phyloP scores from a whole-genome alignment of 768 basidiomycete genomes.

The Crepidotus variabilis region DNA sequence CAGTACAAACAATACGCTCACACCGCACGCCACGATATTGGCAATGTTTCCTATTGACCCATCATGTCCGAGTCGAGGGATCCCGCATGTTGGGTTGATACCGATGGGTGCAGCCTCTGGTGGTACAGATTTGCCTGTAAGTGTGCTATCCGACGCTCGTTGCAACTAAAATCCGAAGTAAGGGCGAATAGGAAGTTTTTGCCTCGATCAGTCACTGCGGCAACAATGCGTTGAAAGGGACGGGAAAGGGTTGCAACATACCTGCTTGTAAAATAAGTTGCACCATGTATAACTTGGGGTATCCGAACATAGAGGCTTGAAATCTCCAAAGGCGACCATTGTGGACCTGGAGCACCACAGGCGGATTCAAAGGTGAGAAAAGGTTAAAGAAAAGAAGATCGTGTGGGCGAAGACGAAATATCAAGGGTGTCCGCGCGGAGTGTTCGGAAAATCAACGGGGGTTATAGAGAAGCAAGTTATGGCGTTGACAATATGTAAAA shows the following conservation, averaged over 20 bases:
- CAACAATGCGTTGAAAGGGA: neutral
- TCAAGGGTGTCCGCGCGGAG: neutral
- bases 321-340: constrained; percentile 69
- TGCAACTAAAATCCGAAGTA: constrained; percentile 28
- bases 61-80: constrained; percentile 53
- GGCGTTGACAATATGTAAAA: neutral
- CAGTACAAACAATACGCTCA: constrained; percentile 61
- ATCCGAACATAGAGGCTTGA: constrained; percentile 59
- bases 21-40: constrained; percentile 77
- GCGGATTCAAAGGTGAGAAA: neutral
- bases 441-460: neutral
- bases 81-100: constrained; percentile 78
- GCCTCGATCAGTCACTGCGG: neutral
- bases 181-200: constrained; percentile 14
- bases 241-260: constrained; percentile 24
- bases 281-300: constrained; percentile 88
- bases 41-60: constrained; percentile 79
- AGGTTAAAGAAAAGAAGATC: neutral
- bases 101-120: constrained; percentile 69
- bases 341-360: neutral
- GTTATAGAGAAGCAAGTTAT: neutral
- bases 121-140: constrained; percentile 41
- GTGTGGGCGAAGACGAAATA: neutral
- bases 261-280: constrained; percentile 92
- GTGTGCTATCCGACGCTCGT: constrained; percentile 20